phyloP scores from a whole-genome alignment of 2,329 filamentous ascomycete species.

The Pestalotiopsis sp. region DNA sequence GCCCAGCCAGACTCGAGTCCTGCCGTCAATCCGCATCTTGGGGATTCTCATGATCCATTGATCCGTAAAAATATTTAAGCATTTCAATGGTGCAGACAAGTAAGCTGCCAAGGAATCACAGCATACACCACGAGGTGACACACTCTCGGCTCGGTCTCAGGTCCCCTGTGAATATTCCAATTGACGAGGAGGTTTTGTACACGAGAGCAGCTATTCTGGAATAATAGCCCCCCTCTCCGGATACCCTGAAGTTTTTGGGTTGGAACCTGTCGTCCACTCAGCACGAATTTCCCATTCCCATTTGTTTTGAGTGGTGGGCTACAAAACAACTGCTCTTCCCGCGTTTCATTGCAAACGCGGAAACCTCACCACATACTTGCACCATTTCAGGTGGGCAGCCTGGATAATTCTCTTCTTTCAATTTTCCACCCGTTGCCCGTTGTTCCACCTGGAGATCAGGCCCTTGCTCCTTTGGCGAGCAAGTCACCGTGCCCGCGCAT shows the following conservation, averaged over 20 bases:
- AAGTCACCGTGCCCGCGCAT: not conserved
- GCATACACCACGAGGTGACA: slow-evolving; percentile 11
- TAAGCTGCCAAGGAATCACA: slow-evolving; percentile 9
- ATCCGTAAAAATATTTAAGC: not conserved
- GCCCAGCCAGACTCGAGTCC: not conserved
- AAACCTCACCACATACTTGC: not conserved
- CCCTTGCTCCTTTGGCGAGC: not conserved
- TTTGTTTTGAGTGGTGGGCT: not conserved
- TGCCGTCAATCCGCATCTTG: not conserved
- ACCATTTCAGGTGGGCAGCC: not conserved
- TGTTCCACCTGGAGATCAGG: not conserved
- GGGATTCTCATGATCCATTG: not conserved
- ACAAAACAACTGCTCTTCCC: not conserved
- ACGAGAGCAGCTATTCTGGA: not conserved
- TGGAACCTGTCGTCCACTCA: not conserved
- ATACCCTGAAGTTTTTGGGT: not conserved
- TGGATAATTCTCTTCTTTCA: not conserved
- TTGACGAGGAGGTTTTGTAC: not conserved
- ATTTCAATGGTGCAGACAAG: not conserved
- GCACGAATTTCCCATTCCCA: not conserved
- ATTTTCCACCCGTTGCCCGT: not conserved
- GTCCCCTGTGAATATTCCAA: not conserved
- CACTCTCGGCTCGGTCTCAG: not conserved
- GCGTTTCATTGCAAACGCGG: not conserved
- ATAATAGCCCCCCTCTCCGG: not conserved